Evolutionary conservation across 1,284 basidiomycete species (phyloP).

Genomic region (Cutaneotrichosporon sp.): DNA sequence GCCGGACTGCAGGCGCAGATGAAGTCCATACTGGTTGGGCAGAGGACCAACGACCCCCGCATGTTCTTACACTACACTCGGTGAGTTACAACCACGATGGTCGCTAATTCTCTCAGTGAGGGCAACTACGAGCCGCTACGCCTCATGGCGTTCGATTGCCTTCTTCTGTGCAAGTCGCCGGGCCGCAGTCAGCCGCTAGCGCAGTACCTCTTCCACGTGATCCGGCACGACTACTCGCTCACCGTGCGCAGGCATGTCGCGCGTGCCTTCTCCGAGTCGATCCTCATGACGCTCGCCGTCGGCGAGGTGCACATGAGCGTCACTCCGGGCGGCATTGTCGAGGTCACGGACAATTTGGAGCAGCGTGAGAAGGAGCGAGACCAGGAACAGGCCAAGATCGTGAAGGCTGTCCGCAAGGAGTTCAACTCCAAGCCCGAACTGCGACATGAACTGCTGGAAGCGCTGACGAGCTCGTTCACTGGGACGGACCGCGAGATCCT

Average conservation of each 20-base stretch:
- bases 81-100: conserved; percentile 54
- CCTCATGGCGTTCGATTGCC: conserved; percentile 85
- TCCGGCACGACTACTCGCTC: conserved; percentile 81
- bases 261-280: conserved; percentile 77
- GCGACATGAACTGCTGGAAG: conserved; percentile 57
- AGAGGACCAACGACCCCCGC: conserved; percentile 76
- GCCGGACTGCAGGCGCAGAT: conserved; percentile 85
- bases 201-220: conserved; percentile 85
- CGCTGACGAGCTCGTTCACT: conserved; percentile 35
- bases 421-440: conserved; percentile 70
- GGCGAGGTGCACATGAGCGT: conserved; percentile 68
- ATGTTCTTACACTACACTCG: conserved; percentile 86
- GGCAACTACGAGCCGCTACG: conserved; percentile 91
- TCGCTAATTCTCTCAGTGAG: conserved; percentile 60
- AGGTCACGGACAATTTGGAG: conserved; percentile 29
- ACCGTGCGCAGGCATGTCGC: conserved; percentile 82
- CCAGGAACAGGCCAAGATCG: conserved; percentile 56
- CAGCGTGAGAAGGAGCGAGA: conserved; percentile 32
- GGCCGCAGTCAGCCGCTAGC: conserved; percentile 61
- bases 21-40: conserved; percentile 72
- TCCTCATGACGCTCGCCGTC: conserved; percentile 81
- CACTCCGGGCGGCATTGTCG: conserved; percentile 36
- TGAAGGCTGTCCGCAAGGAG: conserved; percentile 82
- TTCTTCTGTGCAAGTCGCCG: conserved; percentile 76
- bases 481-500: conserved; percentile 82